These are phyloP conservation scores for Paraphaeosphaeria sporulosa DNA, from an alignment of 2,329 filamentous ascomycete genomes.

Conservation along the genomic window DNA sequence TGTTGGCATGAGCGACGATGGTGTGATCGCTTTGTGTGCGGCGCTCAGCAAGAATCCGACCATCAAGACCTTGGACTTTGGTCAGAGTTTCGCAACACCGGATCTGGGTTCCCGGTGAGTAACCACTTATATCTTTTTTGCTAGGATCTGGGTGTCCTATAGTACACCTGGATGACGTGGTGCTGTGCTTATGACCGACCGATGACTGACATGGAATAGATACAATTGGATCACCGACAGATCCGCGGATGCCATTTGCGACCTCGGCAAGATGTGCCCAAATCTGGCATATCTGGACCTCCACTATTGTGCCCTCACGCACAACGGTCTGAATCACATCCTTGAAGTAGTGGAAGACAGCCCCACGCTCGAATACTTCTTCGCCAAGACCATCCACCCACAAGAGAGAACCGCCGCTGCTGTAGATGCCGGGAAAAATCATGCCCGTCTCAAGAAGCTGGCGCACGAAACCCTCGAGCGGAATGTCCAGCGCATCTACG, in stretches of 20 bases:
- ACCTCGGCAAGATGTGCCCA: slow-evolving; percentile 44
- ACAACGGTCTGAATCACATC: slow-evolving; percentile 34
- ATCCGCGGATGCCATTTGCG: slow-evolving; percentile 43
- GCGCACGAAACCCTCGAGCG: slow-evolving; percentile 22
- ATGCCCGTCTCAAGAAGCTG: slow-evolving; percentile 21
- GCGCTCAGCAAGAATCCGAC: slow-evolving; percentile 46
- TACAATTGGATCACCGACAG: slow-evolving; percentile 59
- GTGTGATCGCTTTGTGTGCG: slow-evolving; percentile 49
- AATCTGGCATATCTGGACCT: slow-evolving; percentile 55
- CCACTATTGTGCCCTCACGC: slow-evolving; percentile 42
- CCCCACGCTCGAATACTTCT: slow-evolving; percentile 49
- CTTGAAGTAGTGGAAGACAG: slow-evolving; percentile 39
- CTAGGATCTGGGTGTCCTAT: background rate
- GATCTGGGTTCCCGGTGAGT: slow-evolving; percentile 42
- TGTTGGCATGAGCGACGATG: slow-evolving; percentile 53
- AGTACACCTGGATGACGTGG: background rate
- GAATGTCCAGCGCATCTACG: slow-evolving; percentile 36
- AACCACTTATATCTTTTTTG: background rate
- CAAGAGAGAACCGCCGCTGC: slow-evolving; percentile 17
- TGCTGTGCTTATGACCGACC: background rate
- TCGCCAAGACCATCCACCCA: slow-evolving; percentile 49
- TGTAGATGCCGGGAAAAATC: slow-evolving; percentile 30
- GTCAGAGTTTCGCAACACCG: slow-evolving; percentile 57
- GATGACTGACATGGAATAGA: slow-evolving; percentile 11
- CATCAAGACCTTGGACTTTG: slow-evolving; percentile 53